Evolutionary conservation across 352 stramenopile genomes (phyloP).

Genomic region (Globisporangium middletonii): DNA sequence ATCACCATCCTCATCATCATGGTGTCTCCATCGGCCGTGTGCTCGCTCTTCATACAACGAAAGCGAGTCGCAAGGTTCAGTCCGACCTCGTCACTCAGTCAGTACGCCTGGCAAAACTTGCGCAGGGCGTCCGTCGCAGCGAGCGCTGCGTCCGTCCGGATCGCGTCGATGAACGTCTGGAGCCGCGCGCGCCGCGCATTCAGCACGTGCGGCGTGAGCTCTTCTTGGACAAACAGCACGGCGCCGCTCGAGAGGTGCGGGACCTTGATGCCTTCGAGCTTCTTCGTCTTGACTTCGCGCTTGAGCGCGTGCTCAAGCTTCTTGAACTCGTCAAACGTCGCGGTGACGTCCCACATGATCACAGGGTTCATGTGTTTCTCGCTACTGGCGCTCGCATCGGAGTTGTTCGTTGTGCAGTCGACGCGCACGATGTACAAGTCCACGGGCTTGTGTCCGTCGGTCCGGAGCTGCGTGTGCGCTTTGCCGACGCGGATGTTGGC

Average conservation of each 20-base stretch:
- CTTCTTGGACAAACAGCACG: constrained; percentile 61
- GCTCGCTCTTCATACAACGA: neutral
- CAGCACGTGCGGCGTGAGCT: constrained; percentile 65
- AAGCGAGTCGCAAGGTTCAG: neutral
- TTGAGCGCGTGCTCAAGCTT: constrained; percentile 62
- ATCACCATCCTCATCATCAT: neutral
- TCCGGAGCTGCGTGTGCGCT: constrained; percentile 40
- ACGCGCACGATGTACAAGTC: constrained; percentile 77
- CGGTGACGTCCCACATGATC: constrained; percentile 81
- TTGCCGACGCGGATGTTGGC: constrained; percentile 77
- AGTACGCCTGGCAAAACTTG: constrained; percentile 78
- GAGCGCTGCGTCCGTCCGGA: constrained; percentile 40
- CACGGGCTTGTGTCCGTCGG: constrained; percentile 29
- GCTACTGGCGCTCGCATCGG: neutral
- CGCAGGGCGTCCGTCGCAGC: constrained; percentile 42
- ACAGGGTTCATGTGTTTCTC: constrained; percentile 85
- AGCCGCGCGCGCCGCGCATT: constrained; percentile 44
- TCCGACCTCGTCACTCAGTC: constrained; percentile 6
- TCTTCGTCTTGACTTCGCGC: constrained; percentile 56
- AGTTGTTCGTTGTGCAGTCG: constrained; percentile 39
- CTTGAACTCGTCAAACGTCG: constrained; percentile 74
- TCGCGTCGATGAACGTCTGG: constrained; percentile 57
- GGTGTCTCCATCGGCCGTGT: neutral
- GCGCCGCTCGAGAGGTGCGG: constrained; percentile 59
- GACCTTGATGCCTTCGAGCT: constrained; percentile 32